phyloP scores from a whole-genome alignment of 2,329 filamentous ascomycete species.

The Colletotrichum spaethianum region DNA sequence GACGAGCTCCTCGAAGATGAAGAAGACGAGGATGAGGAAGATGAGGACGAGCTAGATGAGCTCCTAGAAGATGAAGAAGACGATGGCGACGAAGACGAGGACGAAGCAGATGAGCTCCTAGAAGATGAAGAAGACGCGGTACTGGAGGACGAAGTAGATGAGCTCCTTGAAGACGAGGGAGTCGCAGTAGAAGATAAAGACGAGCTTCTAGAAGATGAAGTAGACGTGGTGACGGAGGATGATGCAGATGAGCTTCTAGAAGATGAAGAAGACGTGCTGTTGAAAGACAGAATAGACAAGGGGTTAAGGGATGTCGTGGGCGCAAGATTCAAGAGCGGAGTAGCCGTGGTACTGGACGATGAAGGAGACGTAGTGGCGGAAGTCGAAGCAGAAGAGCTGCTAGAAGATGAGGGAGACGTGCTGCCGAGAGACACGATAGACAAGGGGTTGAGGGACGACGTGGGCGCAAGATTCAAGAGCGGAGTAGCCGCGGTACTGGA shows the following conservation, averaged over 20 bases:
- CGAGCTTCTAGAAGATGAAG: background rate
- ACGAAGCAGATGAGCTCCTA: background rate
- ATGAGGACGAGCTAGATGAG: background rate
- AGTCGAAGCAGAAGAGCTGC: background rate
- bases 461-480: no score
- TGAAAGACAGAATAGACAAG: no score
- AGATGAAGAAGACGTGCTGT: no score
- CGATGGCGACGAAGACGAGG: background rate
- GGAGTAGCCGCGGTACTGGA: no score
- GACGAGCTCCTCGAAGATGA: no score
- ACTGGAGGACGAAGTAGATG: background rate
- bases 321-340: background rate
- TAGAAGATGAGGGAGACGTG: rapidly evolving
- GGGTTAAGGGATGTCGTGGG: background rate
- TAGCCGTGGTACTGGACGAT: background rate
- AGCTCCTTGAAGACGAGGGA: rapidly evolving
- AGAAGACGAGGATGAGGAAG: background rate
- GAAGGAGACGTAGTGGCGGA: background rate
- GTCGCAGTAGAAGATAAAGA: background rate
- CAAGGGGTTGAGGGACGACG: no score
- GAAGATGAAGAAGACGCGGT: background rate
- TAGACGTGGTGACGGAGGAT: background rate
- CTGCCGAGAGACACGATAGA: no score
- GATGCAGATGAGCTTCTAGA: background rate
- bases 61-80: background rate